Evolutionary conservation across 495 filamentous ascomycete species (phyloP), one percentile per base, ranked within the genome.

Genomic region (Astrothelium macrocarpum): DNA sequence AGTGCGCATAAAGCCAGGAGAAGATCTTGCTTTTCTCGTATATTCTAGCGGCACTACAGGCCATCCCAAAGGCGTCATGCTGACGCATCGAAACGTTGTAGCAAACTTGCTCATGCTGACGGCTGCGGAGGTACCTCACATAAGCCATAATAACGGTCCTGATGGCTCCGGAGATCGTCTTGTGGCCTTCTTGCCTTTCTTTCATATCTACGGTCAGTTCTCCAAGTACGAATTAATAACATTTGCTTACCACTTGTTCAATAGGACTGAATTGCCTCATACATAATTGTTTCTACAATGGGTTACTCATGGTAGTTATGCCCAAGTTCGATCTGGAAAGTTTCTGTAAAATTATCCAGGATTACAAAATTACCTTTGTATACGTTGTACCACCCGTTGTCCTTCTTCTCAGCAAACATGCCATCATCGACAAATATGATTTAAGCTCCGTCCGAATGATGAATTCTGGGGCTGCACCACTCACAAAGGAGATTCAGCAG

Each of bases 41-140:
- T 97, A 96, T 74, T 88, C 83, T 34, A 90, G 86, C 36, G 93
- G 93, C n/a, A 97, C 93, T 0, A 96, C 92, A 0, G 93, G 93
- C 16, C 74, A 89, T 61, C 92, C 94, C 1, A 97, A 97, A 75
- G 93, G 93, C 20, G 93, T 96, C n/a, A 89, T 89, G 84, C 77
- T 97, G 10, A 87, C 82, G 45, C 93, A 97, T 71, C 68, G 73
- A 60, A 97, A 97, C 73, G 85, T 97, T 58, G 79, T 93, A 2
- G 75, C 90, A 66, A 94, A 96, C 72, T 71, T 80, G 9, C 64
- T 85, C 39, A 80, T 83, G 75, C 70, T 83, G 11, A 78, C 75
- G 10, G 75, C 77, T 29, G 82, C 78, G 1, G 90, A 96, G 42
- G 81, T 76, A 1, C 76, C 75, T 0, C 78, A 87, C 53, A 71